Evolutionary conservation across 2,329 filamentous ascomycete genomes (phyloP).

Genomic region (Blumeria graminis): DNA sequence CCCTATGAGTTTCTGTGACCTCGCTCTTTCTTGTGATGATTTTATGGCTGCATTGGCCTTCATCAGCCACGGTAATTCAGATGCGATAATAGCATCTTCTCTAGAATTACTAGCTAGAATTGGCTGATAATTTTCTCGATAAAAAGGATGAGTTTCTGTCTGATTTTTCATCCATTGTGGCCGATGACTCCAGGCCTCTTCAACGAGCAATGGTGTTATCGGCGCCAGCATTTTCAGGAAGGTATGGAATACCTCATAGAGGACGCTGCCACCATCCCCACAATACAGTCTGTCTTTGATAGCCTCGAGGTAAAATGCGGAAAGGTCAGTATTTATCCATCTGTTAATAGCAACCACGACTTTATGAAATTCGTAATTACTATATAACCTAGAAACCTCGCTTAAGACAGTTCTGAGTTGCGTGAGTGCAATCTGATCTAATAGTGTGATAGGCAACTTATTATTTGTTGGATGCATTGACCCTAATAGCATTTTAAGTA

Average conservation of each 20-base stretch:
- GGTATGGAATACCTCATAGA: constrained; percentile 44
- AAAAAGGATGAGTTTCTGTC: constrained; percentile 18
- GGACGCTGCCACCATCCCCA: constrained; percentile 38
- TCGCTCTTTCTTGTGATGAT: constrained; percentile 46
- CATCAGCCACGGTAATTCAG: constrained; percentile 10
- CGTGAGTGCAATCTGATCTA: constrained; percentile 53
- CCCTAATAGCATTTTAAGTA: constrained; percentile 74
- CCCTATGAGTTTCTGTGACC: constrained; percentile 47
- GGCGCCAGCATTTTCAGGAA: constrained; percentile 60
- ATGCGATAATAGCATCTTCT: constrained; percentile 1
- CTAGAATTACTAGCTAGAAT: background rate
- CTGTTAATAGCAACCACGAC: constrained; percentile 49
- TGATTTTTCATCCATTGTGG: constrained; percentile 34
- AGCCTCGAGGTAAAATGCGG: constrained; percentile 81
- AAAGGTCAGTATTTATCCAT: constrained; percentile 65
- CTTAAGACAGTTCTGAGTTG: constrained; percentile 44
- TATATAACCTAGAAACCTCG: constrained; percentile 39
- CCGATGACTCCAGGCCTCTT: constrained; percentile 66
- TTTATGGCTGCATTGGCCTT: constrained; percentile 40
- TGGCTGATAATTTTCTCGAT: constrained; percentile 13
- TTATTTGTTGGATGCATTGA: constrained; percentile 27
- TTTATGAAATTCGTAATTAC: constrained; percentile 61
- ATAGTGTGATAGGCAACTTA: constrained; percentile 26
- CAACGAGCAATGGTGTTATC: constrained; percentile 59
- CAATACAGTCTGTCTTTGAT: constrained; percentile 86